These are phyloP conservation scores for Candida piceae DNA, from an alignment of 805 yeast species.

Conservation along the genomic window DNA sequence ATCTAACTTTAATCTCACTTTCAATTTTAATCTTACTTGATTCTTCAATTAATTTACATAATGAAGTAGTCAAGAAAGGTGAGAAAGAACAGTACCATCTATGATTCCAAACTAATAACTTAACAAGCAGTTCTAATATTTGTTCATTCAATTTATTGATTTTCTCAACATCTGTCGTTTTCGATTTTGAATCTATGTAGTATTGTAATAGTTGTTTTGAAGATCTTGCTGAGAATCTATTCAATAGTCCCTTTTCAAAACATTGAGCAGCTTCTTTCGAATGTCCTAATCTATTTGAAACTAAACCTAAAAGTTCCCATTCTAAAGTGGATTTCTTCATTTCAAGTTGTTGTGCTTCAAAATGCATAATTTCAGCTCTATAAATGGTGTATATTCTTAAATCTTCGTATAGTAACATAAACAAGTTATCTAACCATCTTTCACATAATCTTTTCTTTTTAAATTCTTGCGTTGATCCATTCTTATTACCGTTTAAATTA, in stretches of 20 bases:
- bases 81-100: conserved; percentile 95
- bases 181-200: conserved; percentile 47
- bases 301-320: conserved; percentile 88
- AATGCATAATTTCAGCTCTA: conserved; percentile 88
- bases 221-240: conserved; percentile 77
- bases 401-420: conserved; percentile 68
- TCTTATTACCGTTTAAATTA: background rate
- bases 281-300: conserved; percentile 83
- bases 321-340: conserved; percentile 76
- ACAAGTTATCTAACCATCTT: conserved; percentile 67
- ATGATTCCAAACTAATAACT: conserved; percentile 93
- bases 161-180: conserved; percentile 29
- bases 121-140: conserved; percentile 66
- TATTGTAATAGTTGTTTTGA: conserved; percentile 68
- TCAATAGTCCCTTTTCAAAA: conserved; percentile 62
- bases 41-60: conserved; percentile 59
- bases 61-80: conserved; percentile 53
- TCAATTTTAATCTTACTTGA: conserved; percentile 77
- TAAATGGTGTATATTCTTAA: conserved; percentile 81
- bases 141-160: conserved; percentile 41
- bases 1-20: conserved; percentile 64
- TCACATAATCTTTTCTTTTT: conserved; percentile 65
- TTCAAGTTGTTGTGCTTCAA: conserved; percentile 79
- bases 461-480: conserved; percentile 34
- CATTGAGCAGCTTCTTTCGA: conserved; percentile 84